These are phyloP conservation scores for Rhinocladiella similis DNA, from an alignment of 2,329 filamentous ascomycete genomes.

Conservation along the genomic window DNA sequence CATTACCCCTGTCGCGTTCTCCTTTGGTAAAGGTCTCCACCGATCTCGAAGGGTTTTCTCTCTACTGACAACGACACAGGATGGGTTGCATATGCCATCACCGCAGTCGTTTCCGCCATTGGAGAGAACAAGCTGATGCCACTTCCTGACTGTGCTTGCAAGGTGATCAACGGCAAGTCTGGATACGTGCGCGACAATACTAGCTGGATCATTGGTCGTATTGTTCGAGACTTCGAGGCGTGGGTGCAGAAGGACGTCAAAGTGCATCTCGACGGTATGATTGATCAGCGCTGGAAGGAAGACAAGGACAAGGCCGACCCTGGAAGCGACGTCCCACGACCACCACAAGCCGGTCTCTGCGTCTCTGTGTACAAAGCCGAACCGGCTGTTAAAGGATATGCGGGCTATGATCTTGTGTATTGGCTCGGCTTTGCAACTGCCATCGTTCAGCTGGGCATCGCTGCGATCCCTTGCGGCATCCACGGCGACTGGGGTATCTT, in stretches of 20 bases:
- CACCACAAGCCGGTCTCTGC: constrained; percentile 21
- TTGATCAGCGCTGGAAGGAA: constrained; percentile 1
- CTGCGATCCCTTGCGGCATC: constrained; percentile 34
- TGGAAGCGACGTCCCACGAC: background rate
- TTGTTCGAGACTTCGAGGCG: constrained; percentile 43
- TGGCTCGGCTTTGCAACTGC: constrained; percentile 30
- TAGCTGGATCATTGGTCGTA: constrained; percentile 45
- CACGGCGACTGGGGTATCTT: constrained; percentile 39
- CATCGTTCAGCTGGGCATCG: constrained; percentile 36
- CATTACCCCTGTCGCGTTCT: constrained; percentile 38
- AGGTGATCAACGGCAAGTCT: constrained; percentile 34
- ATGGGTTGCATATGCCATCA: constrained; percentile 41
- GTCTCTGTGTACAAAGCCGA: constrained; percentile 26
- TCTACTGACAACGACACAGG: constrained; percentile 3
- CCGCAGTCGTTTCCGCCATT: constrained; percentile 31
- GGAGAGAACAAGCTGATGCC: constrained; percentile 40
- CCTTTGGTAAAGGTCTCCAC: constrained; percentile 30
- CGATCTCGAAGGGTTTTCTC: background rate
- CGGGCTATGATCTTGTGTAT: constrained; percentile 23
- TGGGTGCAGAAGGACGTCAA: constrained; percentile 15
- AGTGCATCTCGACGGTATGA: constrained; percentile 4
- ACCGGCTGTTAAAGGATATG: constrained; percentile 12
- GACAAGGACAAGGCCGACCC: constrained; percentile 17
- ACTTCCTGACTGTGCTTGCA: constrained; percentile 35
- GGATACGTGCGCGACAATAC: constrained; percentile 42